phyloP scores from a whole-genome alignment of 2,329 filamentous ascomycete genomes.

The Mycosphaerella sp. region DNA sequence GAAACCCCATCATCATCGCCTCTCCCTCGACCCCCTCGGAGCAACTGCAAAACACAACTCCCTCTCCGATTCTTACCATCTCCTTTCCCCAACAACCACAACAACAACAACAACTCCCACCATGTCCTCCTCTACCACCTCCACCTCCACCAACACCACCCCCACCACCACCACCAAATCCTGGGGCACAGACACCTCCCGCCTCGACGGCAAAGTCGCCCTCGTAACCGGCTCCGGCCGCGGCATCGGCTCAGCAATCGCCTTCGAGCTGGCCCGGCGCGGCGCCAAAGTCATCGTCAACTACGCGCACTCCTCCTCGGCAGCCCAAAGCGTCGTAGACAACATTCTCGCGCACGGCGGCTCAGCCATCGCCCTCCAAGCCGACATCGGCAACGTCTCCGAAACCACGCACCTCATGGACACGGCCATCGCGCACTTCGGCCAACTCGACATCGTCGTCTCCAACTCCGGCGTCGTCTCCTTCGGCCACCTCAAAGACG shows the following conservation, averaged over 20 bases:
- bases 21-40: slow-evolving; percentile 24
- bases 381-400: slow-evolving; percentile 59
- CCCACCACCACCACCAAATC: slow-evolving; percentile 34
- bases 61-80: slow-evolving; percentile 19
- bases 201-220: slow-evolving; percentile 50
- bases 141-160: slow-evolving; percentile 15
- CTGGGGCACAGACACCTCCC: slow-evolving; percentile 40
- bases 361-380: slow-evolving; percentile 59
- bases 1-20: slow-evolving; percentile 8
- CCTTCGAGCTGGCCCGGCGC: slow-evolving; percentile 57
- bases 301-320: slow-evolving; percentile 59
- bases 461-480: slow-evolving; percentile 59
- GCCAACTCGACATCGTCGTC: slow-evolving; percentile 63
- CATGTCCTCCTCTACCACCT: slow-evolving; percentile 20
- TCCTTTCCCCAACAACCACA: slow-evolving; percentile 14
- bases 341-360: slow-evolving; percentile 59
- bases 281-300: slow-evolving; percentile 62
- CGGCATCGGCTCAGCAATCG: slow-evolving; percentile 62
- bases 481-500: slow-evolving; percentile 50
- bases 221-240: slow-evolving; percentile 53
- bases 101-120: slow-evolving; percentile 33
- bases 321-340: slow-evolving; percentile 60
- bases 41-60: slow-evolving; percentile 24
- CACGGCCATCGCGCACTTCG: slow-evolving; percentile 57
- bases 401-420: slow-evolving; percentile 60